phyloP scores from a whole-genome alignment of 306 rosid species.

The Biancaea sappan region DNA sequence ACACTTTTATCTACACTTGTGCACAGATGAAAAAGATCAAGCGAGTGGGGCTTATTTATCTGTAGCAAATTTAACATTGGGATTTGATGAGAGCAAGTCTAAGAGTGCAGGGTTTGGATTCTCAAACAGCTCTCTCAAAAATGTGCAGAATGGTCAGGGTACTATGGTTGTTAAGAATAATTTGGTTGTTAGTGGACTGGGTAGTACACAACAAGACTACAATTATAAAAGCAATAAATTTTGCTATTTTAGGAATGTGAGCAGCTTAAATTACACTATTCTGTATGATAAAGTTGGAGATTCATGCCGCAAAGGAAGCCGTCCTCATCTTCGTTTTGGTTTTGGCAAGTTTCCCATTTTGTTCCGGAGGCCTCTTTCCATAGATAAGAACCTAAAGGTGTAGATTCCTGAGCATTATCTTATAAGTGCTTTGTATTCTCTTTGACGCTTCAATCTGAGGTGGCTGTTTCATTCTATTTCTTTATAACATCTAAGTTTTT shows the following conservation, averaged over 20 bases:
- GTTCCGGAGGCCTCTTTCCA: constrained; percentile 38
- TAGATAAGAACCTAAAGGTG: constrained; percentile 3
- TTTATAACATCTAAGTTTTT: neutral
- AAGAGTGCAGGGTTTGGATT: constrained; percentile 34
- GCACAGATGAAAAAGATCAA: constrained; percentile 39
- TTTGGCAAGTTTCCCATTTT: constrained; percentile 32
- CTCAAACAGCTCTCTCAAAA: constrained; percentile 55
- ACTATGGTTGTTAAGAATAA: constrained; percentile 52
- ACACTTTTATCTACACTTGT: constrained; percentile 52
- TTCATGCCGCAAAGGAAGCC: constrained; percentile 43
- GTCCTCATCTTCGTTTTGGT: constrained; percentile 26
- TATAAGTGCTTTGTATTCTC: constrained; percentile 20
- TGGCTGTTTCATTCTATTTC: constrained; percentile 13
- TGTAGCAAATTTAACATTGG: constrained; percentile 56
- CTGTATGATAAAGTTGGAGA: constrained; percentile 57
- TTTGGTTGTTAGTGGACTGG: constrained; percentile 60
- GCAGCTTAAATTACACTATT: constrained; percentile 77
- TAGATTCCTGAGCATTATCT: neutral
- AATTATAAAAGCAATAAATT: constrained; percentile 40
- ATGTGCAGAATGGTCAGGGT: constrained; percentile 75
- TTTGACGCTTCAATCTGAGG: constrained; percentile 21
- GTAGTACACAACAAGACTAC: constrained; percentile 74
- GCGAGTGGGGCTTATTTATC: constrained; percentile 37
- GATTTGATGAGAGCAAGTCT: constrained; percentile 52
- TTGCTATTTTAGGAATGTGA: constrained; percentile 75